phyloP scores from a whole-genome alignment of 768 basidiomycete species.

The Lentinula aciculospora region DNA sequence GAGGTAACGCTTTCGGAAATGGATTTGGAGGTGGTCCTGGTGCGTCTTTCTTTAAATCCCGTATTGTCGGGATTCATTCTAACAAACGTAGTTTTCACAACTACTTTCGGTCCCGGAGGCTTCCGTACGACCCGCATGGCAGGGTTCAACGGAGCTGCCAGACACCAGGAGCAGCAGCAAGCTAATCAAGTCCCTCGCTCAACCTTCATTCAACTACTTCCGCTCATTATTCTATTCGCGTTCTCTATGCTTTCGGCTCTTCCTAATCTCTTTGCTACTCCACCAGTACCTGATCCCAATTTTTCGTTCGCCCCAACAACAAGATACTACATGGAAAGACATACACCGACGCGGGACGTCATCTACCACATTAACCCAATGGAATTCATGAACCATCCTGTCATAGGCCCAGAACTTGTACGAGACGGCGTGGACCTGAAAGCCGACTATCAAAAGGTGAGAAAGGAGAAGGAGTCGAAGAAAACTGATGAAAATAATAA shows the following conservation, averaged over 20 bases:
- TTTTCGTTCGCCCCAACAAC: slow-evolving; percentile 63
- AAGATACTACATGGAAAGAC: slow-evolving; percentile 64
- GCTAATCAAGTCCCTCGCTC: slow-evolving; percentile 51
- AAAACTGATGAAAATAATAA: slow-evolving; percentile 11
- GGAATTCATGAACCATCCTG: slow-evolving; percentile 74
- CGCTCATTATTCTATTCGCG: slow-evolving; percentile 75
- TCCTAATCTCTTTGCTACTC: slow-evolving; percentile 65
- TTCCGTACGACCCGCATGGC: slow-evolving; percentile 68
- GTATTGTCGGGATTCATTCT: slow-evolving; percentile 7
- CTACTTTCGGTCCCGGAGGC: slow-evolving; percentile 77
- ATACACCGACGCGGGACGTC: slow-evolving; percentile 65
- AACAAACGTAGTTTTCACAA: slow-evolving; percentile 54
- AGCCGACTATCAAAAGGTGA: slow-evolving; percentile 23
- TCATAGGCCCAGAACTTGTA: slow-evolving; percentile 67
- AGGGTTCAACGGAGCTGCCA: slow-evolving; percentile 27
- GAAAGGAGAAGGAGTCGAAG: slow-evolving; percentile 19
- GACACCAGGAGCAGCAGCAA: slow-evolving; percentile 25
- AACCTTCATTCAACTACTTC: slow-evolving; percentile 71
- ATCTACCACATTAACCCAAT: slow-evolving; percentile 79
- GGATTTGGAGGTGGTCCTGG: slow-evolving; percentile 55
- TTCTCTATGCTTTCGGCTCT: slow-evolving; percentile 82
- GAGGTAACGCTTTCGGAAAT: slow-evolving; percentile 45
- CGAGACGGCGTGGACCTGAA: slow-evolving; percentile 38
- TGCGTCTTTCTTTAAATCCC: slow-evolving; percentile 18
- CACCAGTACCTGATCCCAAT: slow-evolving; percentile 69